Evolutionary conservation across 129 eudicot species (phyloP), one percentile per base, ranked within the genome.

Genomic region (Chrysanthemum makinoi): DNA sequence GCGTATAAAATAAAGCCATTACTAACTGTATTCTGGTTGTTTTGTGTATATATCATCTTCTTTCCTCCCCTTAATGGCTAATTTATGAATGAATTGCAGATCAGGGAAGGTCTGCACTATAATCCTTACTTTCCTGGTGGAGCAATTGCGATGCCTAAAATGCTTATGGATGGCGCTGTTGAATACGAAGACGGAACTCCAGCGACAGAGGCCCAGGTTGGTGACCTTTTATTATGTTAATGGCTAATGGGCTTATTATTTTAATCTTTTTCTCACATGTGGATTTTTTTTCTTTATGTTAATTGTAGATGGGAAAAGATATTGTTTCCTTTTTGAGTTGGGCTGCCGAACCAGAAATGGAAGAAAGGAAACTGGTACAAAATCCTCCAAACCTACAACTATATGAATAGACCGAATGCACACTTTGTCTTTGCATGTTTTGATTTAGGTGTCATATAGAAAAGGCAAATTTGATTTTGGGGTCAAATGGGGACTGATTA

Each of bases 271-370:
- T 60, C 68, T 57, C 16, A 14, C 28, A 2, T 62, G 66, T 5
- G 5, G 15, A 55, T 7, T 13, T 18, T 20, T 20, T 3, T 19
- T 54, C 28, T 46, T 66, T 69, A 30, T 48, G 54, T 73, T 39
- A 39, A 39, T 53, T 65, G 72, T 78, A 94, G 98, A 94, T 94
- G 98, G 98, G 96, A 46, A 94, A 94, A 84, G 98, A 94, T 80
- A 79, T 94, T 0, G 91, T 84, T 35, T 66, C 90, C 19, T 94
- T 94, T 79, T 86, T 94, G 79, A 62, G 93, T 55, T 94, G 98
- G 98, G 98, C 98, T 46, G 98, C 98, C 15, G 97, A 94, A 74
- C 98, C 98, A 35, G 98, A 94, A 79, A 89, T 94, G 98, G 98
- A 94, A 84, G 98, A 94, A 80, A 79, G 98, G 65, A 94, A 94